Base-by-base conservation (phyloP, 805 yeast species). In the Schwanniomyces pseudopolymorphus region DNA sequence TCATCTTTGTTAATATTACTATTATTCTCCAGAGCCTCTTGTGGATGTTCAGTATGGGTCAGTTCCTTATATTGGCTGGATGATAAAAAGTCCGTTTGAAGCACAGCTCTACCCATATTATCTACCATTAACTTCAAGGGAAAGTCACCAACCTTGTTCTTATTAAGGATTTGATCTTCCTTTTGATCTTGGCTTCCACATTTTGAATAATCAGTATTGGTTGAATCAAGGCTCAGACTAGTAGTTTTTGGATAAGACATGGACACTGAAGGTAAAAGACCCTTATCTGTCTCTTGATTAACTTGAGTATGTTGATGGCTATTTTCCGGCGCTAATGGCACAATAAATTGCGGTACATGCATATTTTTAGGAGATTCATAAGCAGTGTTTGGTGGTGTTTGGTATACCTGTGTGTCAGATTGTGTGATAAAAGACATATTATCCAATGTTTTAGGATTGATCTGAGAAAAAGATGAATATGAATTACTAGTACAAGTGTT, bases 101-200 rank as follows among this genome's bases (percentile, higher is more conserved):
- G 64, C 8, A 63, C 64, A 6, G 77, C 77, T 43, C 67, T 67
- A 8, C 77, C 77, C 56, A 59, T 62, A 40, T 67, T 74, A 49
- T 72, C 75, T 37, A 72, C 61, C 53, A 64, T 69, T 39, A 72
- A 56, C 39, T 62, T 61, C 51, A 72, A 58, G 50, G 59, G 63
- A 48, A 69, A 69, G 44, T 61, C 67, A 31, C 43, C 45, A 24
- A 10, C 20, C 14, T 28, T 16, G 19, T 33, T 36, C 25, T 13
- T 20, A 20, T 2, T 11, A 10, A 13, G 16, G 9, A 20, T 36
- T 13, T 7, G 16, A 5, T 2, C 39, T 5, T 36, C 25, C 4
- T 36, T 37, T 6, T 41, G 39, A n/a, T 41, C 20, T 13, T 41
- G 6, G 33, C n/a, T n/a, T n/a, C n/a, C n/a, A n/a, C n/a, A n/a